Conservation (phyloP, 2,329 filamentous ascomycete genomes). For the Penicillium aurantiogriseum region DNA sequence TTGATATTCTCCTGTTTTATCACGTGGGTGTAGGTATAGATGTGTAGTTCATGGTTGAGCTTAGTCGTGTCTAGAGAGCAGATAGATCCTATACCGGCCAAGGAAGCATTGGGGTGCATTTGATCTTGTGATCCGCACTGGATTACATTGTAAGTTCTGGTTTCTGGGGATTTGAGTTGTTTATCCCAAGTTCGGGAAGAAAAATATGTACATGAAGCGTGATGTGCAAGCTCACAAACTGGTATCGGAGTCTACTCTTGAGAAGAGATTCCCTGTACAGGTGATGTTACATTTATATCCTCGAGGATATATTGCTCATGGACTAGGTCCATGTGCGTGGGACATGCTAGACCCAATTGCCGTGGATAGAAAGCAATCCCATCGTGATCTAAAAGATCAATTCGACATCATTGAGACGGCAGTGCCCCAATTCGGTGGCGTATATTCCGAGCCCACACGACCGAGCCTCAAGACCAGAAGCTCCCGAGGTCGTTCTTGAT, state of each 20-base stretch:
- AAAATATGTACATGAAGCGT: constrained; percentile 3
- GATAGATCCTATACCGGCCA: too few species aligned
- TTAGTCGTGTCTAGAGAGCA: neutral
- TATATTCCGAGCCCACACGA: neutral
- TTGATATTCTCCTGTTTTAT: neutral
- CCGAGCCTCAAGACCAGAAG: neutral
- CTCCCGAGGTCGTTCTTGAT: neutral
- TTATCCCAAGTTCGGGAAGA: too few species aligned
- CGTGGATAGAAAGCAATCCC: too few species aligned
- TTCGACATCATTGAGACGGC: neutral
- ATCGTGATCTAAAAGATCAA: neutral
- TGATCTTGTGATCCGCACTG: neutral
- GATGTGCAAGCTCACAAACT: neutral
- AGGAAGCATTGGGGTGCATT: neutral
- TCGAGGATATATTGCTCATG: neutral
- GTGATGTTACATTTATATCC: constrained; percentile 6
- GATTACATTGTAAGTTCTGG: neutral
- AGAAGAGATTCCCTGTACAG: constrained; percentile 2
- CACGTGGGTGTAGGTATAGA: too few species aligned
- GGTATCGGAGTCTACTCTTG: constrained; percentile 2
- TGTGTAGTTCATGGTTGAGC: neutral
- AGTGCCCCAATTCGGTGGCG: neutral
- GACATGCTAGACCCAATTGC: neutral
- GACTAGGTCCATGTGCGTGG: neutral
- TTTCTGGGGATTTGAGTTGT: neutral